phyloP scores from a whole-genome alignment of 1,284 basidiomycete genomes.

The Gymnopus androsaceus region DNA sequence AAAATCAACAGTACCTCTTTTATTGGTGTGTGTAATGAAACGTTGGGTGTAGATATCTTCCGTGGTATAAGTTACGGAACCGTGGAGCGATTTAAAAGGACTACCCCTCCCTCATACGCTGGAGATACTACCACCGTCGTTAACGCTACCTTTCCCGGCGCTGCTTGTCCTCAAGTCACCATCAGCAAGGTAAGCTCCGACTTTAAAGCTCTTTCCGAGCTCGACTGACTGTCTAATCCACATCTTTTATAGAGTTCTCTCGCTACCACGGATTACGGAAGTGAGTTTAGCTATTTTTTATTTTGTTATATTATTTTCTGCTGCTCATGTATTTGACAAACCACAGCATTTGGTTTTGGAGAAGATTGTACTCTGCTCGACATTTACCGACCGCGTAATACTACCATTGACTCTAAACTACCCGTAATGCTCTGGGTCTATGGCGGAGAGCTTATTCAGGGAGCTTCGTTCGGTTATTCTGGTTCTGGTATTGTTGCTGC shows the following conservation, averaged over 20 bases:
- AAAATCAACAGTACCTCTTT: no score
- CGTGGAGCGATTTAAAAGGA: slow-evolving; percentile 20
- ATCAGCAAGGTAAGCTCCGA: slow-evolving; percentile 17
- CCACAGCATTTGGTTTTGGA: slow-evolving; percentile 23
- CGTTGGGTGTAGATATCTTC: slow-evolving; percentile 24
- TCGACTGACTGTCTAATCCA: neutral
- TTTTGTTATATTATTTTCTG: neutral
- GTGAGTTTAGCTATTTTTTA: neutral
- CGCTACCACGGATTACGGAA: neutral
- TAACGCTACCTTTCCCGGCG: slow-evolving; percentile 18
- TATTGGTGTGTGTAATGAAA: no score
- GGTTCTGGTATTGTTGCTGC: slow-evolving; percentile 8
- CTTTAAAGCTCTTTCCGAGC: neutral
- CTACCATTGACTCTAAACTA: slow-evolving; percentile 13
- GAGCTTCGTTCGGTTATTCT: slow-evolving; percentile 3
- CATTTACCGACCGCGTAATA: slow-evolving; percentile 15
- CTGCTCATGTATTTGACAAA: neutral
- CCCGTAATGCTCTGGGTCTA: slow-evolving; percentile 31
- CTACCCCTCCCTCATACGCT: slow-evolving; percentile 17
- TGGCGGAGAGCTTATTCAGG: slow-evolving; percentile 10
- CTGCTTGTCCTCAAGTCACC: slow-evolving; percentile 25
- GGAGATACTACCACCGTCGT: neutral
- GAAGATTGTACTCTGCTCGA: slow-evolving; percentile 24
- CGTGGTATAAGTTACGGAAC: slow-evolving; percentile 24
- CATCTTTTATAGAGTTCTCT: neutral